phyloP scores from a whole-genome alignment of 1,139 yeast genomes.

The Magnusiomyces ingens region DNA sequence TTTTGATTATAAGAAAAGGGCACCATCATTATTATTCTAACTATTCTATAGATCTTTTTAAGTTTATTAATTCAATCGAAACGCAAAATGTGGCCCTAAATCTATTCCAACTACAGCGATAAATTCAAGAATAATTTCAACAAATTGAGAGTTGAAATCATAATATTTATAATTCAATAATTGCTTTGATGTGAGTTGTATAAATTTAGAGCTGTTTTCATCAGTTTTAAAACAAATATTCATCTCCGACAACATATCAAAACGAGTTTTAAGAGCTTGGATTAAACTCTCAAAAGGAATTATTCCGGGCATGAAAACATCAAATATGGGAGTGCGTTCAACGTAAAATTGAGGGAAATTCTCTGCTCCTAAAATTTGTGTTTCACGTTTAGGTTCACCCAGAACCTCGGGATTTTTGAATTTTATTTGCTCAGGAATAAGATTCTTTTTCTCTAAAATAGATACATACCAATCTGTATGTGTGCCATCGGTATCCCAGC shows the following conservation, averaged over 20 bases:
- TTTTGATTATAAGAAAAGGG: constrained; percentile 2
- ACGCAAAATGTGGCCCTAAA: constrained; percentile 3
- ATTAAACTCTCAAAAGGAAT: background rate
- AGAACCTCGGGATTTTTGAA: too few relatives aligned
- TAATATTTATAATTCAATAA: background rate
- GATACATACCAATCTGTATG: constrained; percentile 8
- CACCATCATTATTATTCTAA: background rate
- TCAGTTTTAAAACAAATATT: background rate
- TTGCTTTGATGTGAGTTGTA: background rate
- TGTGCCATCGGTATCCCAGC: constrained; percentile 7
- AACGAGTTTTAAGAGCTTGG: background rate
- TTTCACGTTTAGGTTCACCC: too few relatives aligned
- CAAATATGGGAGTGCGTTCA: background rate
- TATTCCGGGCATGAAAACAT: background rate
- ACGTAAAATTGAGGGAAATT: too few relatives aligned
- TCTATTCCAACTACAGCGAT: constrained; percentile 14
- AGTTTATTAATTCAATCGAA: background rate
- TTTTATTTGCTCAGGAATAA: too few relatives aligned
- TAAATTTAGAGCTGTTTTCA: background rate
- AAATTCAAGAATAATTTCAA: constrained; percentile 6
- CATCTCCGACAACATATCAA: too few relatives aligned
- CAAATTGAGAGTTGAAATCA: background rate
- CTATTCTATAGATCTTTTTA: constrained; percentile 2
- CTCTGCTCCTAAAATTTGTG: too few relatives aligned
- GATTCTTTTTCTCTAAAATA: background rate